Conservation (phyloP, 768 basidiomycete species). For the Russula virescens region DNA sequence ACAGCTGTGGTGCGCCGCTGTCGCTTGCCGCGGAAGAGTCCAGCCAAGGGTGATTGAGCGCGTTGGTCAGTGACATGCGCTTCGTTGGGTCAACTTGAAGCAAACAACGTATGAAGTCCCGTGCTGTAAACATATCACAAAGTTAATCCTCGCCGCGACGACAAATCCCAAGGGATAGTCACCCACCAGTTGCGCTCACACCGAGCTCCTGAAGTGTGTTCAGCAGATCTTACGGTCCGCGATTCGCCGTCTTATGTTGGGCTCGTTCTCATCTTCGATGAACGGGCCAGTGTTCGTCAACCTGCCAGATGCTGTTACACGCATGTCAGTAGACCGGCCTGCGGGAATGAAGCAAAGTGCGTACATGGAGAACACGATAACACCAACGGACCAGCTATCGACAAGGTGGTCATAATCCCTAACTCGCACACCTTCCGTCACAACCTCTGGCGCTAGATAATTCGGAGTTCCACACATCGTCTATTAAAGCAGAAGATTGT, state of each 20-base stretch:
- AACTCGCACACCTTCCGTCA: conserved; percentile 48
- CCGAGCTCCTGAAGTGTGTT: background rate
- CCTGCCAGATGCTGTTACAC: background rate
- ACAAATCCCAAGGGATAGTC: background rate
- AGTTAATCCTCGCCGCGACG: background rate
- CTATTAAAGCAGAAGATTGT: conserved; percentile 30
- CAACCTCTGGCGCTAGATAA: conserved; percentile 92
- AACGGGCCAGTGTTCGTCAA: conserved; percentile 2
- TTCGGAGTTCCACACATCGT: conserved; percentile 97
- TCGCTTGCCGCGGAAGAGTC: too few species aligned
- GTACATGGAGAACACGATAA: conserved; percentile 89
- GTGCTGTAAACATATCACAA: too few species aligned
- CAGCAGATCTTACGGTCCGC: conserved; percentile 19
- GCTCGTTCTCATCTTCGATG: conserved; percentile 14
- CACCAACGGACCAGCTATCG: conserved; percentile 95
- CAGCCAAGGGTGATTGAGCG: too few species aligned
- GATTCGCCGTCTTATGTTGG: conserved; percentile 15
- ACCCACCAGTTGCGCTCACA: conserved; percentile 43
- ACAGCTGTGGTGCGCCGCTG: too few species aligned
- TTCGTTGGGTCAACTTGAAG: too few species aligned
- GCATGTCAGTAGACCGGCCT: background rate
- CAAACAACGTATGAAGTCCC: too few species aligned
- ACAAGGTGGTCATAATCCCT: conserved; percentile 84
- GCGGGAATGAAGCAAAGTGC: conserved; percentile 25
- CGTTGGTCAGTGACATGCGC: too few species aligned